phyloP scores from a whole-genome alignment of 2,329 filamentous ascomycete genomes.

The Epichloe uncinata region DNA sequence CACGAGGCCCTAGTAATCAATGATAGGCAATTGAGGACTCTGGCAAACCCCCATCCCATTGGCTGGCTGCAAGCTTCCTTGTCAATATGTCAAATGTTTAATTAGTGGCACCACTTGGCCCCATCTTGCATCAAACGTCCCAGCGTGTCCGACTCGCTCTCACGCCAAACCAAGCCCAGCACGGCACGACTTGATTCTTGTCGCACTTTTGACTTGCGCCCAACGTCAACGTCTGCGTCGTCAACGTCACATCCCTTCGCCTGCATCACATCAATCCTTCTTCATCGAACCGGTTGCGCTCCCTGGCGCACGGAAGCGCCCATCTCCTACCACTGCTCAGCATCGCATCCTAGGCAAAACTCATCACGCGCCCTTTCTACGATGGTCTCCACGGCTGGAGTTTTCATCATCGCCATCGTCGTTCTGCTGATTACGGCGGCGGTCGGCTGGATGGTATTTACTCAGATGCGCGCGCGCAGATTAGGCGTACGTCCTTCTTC shows the following conservation, averaged over 20 bases:
- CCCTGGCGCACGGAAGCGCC: not conserved
- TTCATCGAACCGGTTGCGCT: too few species aligned
- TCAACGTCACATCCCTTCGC: not conserved
- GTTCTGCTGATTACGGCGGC: constrained; percentile 44
- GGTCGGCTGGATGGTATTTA: constrained; percentile 56
- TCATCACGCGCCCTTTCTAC: constrained; percentile 7
- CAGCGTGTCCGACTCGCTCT: not conserved
- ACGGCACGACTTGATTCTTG: not conserved
- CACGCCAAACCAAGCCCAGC: too few species aligned
- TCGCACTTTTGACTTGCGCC: too few species aligned
- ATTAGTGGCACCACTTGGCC: too few species aligned
- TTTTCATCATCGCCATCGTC: constrained; percentile 61
- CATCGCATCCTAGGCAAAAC: not conserved
- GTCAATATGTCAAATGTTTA: too few species aligned
- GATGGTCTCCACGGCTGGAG: constrained; percentile 47
- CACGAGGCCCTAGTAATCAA: too few species aligned
- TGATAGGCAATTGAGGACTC: too few species aligned
- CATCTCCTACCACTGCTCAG: not conserved
- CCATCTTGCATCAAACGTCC: not conserved
- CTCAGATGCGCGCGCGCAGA: constrained; percentile 57
- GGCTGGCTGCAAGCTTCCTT: too few species aligned
- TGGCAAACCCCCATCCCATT: not conserved
- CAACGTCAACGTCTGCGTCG: too few species aligned
- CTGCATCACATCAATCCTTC: too few species aligned
- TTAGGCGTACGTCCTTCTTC: constrained; percentile 47